phyloP scores from a whole-genome alignment of 177 flowering plant species.

The Vitis hybrid region DNA sequence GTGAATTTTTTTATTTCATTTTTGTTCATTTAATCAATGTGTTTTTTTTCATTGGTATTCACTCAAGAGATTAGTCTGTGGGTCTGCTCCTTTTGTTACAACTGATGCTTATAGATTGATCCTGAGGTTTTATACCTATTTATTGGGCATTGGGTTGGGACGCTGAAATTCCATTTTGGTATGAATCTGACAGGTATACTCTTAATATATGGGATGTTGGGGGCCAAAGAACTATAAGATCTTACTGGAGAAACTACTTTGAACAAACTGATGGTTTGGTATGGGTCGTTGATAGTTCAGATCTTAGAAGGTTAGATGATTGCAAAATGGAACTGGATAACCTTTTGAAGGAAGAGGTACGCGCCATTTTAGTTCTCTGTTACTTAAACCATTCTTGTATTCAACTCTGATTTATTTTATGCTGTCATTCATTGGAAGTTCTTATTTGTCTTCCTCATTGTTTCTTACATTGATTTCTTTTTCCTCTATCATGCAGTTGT shows the following conservation, averaged over 20 bases:
- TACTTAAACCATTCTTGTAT: not conserved
- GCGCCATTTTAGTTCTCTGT: not conserved
- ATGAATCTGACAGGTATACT: conserved; percentile 54
- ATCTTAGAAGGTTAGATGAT: conserved; percentile 86
- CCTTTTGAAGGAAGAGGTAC: conserved; percentile 98
- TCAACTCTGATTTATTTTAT: not conserved
- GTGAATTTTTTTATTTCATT: too few species aligned
- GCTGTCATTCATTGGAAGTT: not conserved
- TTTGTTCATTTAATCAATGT: too few species aligned
- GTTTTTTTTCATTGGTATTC: too few species aligned
- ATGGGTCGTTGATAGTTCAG: conserved; percentile 99
- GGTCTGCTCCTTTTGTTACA: too few species aligned
- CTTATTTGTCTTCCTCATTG: not conserved
- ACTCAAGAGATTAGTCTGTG: too few species aligned
- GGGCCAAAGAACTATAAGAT: conserved; percentile 92
- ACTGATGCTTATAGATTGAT: not conserved
- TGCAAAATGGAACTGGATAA: conserved; percentile 93
- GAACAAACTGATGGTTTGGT: conserved; percentile 98
- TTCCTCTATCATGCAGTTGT: not conserved
- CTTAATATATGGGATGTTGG: conserved; percentile 99
- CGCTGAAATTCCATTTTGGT: not conserved
- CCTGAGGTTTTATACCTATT: not conserved
- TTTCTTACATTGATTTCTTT: too few species aligned
- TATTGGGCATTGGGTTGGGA: not conserved
- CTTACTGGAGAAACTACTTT: conserved; percentile 99